Percentiles rank a stretch among this genome's conserved stretches.
Conservation (phyloP, 148 eudicot species). For the Rhododendron vialii region DNA sequence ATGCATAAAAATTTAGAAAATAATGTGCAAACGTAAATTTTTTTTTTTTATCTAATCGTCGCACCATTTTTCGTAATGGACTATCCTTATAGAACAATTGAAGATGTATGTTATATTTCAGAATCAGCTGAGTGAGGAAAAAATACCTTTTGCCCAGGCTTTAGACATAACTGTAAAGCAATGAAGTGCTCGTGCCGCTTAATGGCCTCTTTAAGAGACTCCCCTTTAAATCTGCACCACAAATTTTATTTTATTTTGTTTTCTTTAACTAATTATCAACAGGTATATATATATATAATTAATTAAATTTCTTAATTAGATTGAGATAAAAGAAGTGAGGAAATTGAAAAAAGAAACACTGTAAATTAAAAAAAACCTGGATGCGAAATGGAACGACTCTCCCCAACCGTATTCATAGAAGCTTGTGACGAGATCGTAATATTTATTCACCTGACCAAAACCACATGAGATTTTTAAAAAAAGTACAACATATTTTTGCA, state of each 20-base stretch:
- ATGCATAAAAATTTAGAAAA: no score
- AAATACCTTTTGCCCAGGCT: conserved; percentile 82
- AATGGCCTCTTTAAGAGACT: conserved; percentile 90
- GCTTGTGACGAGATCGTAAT: not conserved
- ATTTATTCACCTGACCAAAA: not conserved
- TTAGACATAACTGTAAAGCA: conserved; percentile 77
- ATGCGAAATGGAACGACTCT: not conserved
- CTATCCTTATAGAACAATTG: no score
- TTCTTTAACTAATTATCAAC: not conserved
- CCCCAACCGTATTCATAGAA: not conserved
- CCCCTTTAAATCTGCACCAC: conserved; percentile 71
- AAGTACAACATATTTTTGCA: no score
- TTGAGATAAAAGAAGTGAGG: not conserved
- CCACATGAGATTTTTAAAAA: not conserved
- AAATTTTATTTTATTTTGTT: no score
- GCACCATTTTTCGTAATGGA: no score
- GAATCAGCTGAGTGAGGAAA: not conserved
- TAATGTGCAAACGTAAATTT: no score
- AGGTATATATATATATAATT: not conserved
- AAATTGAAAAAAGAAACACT: not conserved
- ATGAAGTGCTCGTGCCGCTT: conserved; percentile 95
- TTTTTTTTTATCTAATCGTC: no score
- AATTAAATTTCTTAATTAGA: no score
- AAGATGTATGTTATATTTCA: no score
- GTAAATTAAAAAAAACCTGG: not conserved